Evolutionary conservation across 306 rosid species (phyloP), one percentile per base, ranked within the genome.

Genomic region (Nissolia schottii): DNA sequence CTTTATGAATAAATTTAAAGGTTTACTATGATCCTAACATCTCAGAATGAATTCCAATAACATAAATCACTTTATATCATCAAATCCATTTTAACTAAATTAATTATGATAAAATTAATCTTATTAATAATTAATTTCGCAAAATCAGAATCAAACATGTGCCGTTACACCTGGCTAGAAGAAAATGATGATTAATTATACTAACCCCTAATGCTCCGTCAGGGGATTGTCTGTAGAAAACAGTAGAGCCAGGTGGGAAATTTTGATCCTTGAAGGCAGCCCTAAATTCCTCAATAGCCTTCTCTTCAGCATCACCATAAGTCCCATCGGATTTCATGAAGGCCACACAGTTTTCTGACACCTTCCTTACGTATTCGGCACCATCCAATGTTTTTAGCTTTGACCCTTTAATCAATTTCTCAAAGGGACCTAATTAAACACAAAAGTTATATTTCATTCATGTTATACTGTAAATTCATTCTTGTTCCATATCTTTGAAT

Each of bases 201-300:
- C 83, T 50, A 12, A 88, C 98, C 83, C 82, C 82, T 59, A 87
- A 38, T 51, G 86, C 65, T 28, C 93, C 96, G 0, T 24, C 37
- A 25, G 94, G 92, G 5, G 86, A 85, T 72, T 84, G 92, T 0
- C 71, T 78, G 51, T 88, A 87, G 35, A 87, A 79, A 51, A 89
- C 79, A 3, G 89, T 85, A 4, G 96, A 71, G 22, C 85, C 92
- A 0, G 89, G 80, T 14, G 85, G 74, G 69, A 87, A 87, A 1
- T 32, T 75, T 20, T 89, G 78, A 27, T 71, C 79, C 54, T 85
- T 73, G 73, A 87, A 89, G 40, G 61, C 68, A 15, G 76, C 65
- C 0, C 77, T 22, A 7, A 89, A 83, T 57, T 85, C 70, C 0
- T 84, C 58, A 51, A 89, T 58, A 49, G 89, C 90, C 71, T 80